Base-by-base conservation (phyloP, 345 rosid species). In the Eutrema japonicum region DNA sequence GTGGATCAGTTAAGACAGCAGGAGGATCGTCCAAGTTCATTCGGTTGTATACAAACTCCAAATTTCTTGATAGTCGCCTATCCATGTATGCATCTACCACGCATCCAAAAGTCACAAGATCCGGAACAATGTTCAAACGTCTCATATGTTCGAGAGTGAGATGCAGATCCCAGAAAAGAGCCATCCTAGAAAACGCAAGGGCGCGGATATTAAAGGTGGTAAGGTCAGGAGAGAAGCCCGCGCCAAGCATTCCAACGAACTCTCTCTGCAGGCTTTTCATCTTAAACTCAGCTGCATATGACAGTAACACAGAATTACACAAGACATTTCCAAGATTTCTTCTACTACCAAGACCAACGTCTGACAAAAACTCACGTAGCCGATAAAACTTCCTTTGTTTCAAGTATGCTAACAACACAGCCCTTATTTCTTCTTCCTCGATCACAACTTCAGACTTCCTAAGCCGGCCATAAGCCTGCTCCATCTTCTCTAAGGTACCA, bases 261-360 rank as follows among this genome's bases (percentile, higher is more conserved):
- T 87, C 95, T 70, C 90, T 85, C 73, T 94, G 96, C 85, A 94
- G 77, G 77, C 80, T 88, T 76, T 93, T 93, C 96, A 93, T 89
- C 82, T 93, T 93, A 51, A 93, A 93, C 37, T 83, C 86, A 48
- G 88, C 90, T 8, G 97, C 96, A 72, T 78, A 89, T 3, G 96
- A 91, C 50, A 93, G 75, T 50, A 93, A 78, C 74, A 91, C 69
- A 35, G 86, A 82, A 75, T 93, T 93, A 97, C 98, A 91, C 10
- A 88, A 59, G 27, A 91, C 70, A 76, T 86, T 89, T 29, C 92
- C 92, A 6, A 86, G 70, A 73, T 86, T 63, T 70, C 77, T 85
- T 79, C 96, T 76, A 26, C 96, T 76, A 26, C 79, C 74, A 51
- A 93, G 90, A 57, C 98, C 94, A 22, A 86, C 88, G 12, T 80